phyloP scores from a whole-genome alignment of 306 rosid species.

The Prosopis cineraria region DNA sequence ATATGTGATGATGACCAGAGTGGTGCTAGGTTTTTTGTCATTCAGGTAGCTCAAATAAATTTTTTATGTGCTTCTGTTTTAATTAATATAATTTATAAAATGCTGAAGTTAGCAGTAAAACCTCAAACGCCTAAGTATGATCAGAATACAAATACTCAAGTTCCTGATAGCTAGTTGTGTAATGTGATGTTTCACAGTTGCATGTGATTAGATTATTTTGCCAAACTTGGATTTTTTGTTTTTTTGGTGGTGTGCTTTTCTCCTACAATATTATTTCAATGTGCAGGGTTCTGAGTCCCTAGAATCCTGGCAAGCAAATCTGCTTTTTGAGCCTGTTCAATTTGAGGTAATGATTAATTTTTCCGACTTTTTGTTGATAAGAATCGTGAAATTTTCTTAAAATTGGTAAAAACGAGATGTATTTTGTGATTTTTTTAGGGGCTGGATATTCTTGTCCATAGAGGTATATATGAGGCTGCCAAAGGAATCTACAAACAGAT shows the following conservation, averaged over 20 bases:
- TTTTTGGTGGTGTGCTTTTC: slow-evolving; percentile 4
- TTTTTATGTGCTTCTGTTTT: neutral
- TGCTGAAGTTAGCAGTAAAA: neutral
- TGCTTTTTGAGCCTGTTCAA: slow-evolving; percentile 85
- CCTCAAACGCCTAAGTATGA: neutral
- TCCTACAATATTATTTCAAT: slow-evolving; percentile 11
- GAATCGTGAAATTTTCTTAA: slow-evolving; percentile 6
- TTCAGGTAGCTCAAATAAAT: slow-evolving; percentile 60
- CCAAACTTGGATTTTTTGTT: neutral
- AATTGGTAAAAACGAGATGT: slow-evolving; percentile 26
- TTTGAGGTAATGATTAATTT: slow-evolving; percentile 69
- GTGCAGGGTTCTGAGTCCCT: slow-evolving; percentile 88
- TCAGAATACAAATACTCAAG: neutral
- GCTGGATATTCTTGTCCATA: slow-evolving; percentile 78
- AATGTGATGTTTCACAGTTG: neutral
- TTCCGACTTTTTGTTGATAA: neutral
- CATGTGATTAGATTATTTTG: neutral
- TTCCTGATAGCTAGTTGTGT: neutral
- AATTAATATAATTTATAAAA: neutral
- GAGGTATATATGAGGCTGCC: slow-evolving; percentile 98
- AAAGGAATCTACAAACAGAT: slow-evolving; percentile 89
- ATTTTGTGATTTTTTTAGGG: slow-evolving; percentile 46
- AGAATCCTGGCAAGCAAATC: slow-evolving; percentile 97
- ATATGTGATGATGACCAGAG: slow-evolving; percentile 80
- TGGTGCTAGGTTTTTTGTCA: slow-evolving; percentile 70